A percentile compares a stretch with the other conserved stretches of the same genome.
Conservation (phyloP, 208 protist genomes). For the Leishmania braziliensis region DNA sequence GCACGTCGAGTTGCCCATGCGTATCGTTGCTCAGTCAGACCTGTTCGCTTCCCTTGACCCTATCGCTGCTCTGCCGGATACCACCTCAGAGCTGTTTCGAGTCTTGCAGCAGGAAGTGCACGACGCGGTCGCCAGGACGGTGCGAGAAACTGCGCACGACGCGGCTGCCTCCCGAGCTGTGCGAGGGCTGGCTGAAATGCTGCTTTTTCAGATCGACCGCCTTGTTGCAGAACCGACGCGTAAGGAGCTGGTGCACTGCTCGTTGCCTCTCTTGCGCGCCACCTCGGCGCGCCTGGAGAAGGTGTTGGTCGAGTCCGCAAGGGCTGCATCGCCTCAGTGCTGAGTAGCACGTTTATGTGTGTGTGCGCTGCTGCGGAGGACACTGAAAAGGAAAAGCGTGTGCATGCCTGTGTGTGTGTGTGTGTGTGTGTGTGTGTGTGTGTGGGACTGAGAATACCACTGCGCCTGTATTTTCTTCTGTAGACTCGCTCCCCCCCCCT, state of each 20-base stretch:
- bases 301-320: slow-evolving; percentile 13
- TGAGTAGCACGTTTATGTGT: neutral
- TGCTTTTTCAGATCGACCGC: slow-evolving; percentile 47
- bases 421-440: neutral
- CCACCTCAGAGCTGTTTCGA: slow-evolving; percentile 20
- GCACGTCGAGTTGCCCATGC: slow-evolving; percentile 56
- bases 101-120: slow-evolving; percentile 37
- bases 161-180: slow-evolving; percentile 37
- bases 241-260: slow-evolving; percentile 30
- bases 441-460: neutral
- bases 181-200: slow-evolving; percentile 38
- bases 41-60: slow-evolving; percentile 11
- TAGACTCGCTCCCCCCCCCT: neutral
- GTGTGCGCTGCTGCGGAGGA: neutral
- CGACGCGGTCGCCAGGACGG: slow-evolving; percentile 34
- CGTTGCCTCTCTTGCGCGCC: slow-evolving; percentile 36
- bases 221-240: slow-evolving; percentile 45
- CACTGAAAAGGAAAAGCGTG: neutral
- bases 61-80: slow-evolving; percentile 15
- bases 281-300: slow-evolving; percentile 35
- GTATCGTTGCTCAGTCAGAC: slow-evolving; percentile 35
- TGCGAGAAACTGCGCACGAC: slow-evolving; percentile 26
- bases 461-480: neutral
- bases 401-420: too few species aligned
- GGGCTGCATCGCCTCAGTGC: neutral